phyloP scores from a whole-genome alignment of 768 basidiomycete genomes.

The Leucosporidium scottii region DNA sequence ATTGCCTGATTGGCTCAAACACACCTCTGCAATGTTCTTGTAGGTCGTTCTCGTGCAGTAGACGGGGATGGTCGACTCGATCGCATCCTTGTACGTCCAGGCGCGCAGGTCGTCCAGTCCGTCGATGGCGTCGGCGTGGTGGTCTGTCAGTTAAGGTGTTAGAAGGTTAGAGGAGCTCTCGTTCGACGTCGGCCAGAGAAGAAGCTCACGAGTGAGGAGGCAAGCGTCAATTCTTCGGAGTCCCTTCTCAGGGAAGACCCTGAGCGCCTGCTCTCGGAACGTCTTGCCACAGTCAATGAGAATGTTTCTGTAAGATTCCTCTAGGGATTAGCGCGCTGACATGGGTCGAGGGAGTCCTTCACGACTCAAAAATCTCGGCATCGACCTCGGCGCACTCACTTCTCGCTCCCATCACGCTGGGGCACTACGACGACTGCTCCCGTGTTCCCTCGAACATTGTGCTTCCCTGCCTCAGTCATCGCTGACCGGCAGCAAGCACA shows the following conservation, averaged over 20 bases:
- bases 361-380: too few species aligned
- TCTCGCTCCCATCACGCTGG: background rate
- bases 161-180: conserved; percentile 26
- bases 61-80: conserved; percentile 66
- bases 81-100: conserved; percentile 64
- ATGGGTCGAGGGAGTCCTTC: too few species aligned
- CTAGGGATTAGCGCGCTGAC: too few species aligned
- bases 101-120: conserved; percentile 82
- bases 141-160: background rate
- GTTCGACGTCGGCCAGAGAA: conserved; percentile 42
- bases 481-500: conserved; percentile 66
- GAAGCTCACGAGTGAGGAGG: conserved; percentile 79
- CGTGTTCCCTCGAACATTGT: conserved; percentile 83
- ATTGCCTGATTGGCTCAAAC: too few species aligned
- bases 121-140: conserved; percentile 57
- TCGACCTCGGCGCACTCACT: conserved; percentile 24
- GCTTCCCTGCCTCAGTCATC: conserved; percentile 52
- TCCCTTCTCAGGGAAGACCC: conserved; percentile 64
- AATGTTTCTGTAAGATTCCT: background rate
- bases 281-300: conserved; percentile 37
- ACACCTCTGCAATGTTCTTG: conserved; percentile 51
- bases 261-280: conserved; percentile 38
- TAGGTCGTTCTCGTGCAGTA: conserved; percentile 64
- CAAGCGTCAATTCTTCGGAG: conserved; percentile 66
- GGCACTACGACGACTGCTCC: conserved; percentile 60